Evolutionary conservation across 768 basidiomycete species (phyloP), one percentile per base, ranked within the genome.

Genomic region (Mycena crocata): DNA sequence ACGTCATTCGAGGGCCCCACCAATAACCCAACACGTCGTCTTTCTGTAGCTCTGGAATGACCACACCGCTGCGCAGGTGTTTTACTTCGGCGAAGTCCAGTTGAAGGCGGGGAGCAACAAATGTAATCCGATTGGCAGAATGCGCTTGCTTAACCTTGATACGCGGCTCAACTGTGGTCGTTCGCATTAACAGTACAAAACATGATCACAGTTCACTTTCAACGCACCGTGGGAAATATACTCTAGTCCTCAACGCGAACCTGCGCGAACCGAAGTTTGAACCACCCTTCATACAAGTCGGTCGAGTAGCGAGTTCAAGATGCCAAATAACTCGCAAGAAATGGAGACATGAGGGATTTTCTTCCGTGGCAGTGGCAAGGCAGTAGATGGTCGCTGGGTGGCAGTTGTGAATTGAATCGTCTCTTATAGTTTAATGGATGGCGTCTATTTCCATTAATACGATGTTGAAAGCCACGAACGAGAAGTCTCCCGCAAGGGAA

Each of bases 51-150:
- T 55, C 39, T 2, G 65, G 65, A n/a, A 60, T 31, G 35, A 60
- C 51, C 12, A 50, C 48, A 24, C 64, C 64, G 13, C 8, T 8
- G 3, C 45, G 42, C 28, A 66, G 35, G 34, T 66, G 31, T 37
- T 60, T 61, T 9, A 67, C 42, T 28, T 67, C 59, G 42, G 52
- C 24, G 46, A 67, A 67, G 21, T 67, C 60, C 19, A 66, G 32
- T 37, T 24, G n/a, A 14, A 62, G 50, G n/a, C 52, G 65, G 15
- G 61, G 58, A 8, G 51, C n/a, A 3, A 67, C 66, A 15, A 60
- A 61, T 17, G 30, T 48, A 13, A 67, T 37, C 24, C 37, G 24
- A 34, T 37, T 40, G 19, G 44, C 59, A 32, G 60, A 67, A 2
- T 67, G 26, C n/a, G 49, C 31, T 24, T 32, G 44, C 12, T 12